Evolutionary conservation across 306 rosid species (phyloP), one percentile per base, ranked within the genome.

Genomic region (Abrus precatorius): DNA sequence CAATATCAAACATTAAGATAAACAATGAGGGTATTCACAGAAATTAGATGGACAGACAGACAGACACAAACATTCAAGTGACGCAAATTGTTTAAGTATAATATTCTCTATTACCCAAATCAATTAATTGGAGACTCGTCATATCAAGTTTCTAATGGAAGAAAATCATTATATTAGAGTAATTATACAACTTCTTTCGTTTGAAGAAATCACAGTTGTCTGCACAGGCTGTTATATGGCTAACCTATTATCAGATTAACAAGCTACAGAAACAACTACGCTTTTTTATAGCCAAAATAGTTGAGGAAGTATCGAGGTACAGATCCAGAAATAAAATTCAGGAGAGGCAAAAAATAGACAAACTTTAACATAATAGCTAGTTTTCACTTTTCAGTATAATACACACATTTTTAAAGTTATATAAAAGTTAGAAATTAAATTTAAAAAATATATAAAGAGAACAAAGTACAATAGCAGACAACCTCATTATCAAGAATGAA

Each of bases 31-130:
- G 40, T 36, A 36, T 36, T 36, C 40, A 36, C 4, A 20, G 40
- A 2, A 36, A 36, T 0, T 4, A 36, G 40, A 36, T 36, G 40
- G 40, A 4, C 40, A 36, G 40, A 36, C 40, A 36, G 40, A 36
- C 40, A 36, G 0, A 36, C 40, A 36, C 40, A 36, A 5, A 36
- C 47, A 56, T 33, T 13, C 34, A 7, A 78, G 27, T 64, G 36
- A 30, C 57, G 7, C 44, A 65, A 33, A 20, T 20, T 20, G 20
- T 20, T 20, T 20, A 20, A 55, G 63, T 64, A 53, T n/a, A 70
- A 52, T 71, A 45, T 47, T 36, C 62, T 13, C 75, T 41, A 70
- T 12, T 14, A 11, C 50, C 57, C 56, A 69, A 49, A 78, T 61
- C 43, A 54, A 30, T 62, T 6, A 13, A 4, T 66, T 47, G 57